Evolutionary conservation across 2,329 filamentous ascomycete genomes (phyloP).

Genomic region (Colletotrichum euphorbiae): DNA sequence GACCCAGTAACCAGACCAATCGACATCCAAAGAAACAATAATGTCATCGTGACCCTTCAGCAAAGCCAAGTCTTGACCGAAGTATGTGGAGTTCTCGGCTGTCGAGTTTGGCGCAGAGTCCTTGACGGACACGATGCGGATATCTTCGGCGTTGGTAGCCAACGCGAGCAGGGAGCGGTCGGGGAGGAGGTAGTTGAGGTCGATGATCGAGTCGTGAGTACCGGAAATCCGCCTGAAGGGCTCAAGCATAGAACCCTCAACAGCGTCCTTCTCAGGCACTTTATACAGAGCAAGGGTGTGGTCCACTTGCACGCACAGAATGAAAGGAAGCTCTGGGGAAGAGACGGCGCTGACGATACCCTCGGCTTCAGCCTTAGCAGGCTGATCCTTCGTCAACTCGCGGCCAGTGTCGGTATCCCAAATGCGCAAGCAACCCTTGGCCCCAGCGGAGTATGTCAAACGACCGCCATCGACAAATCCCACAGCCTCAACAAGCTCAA

Average conservation of each 20-base stretch:
- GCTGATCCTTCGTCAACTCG: conserved; percentile 83
- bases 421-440: conserved; percentile 83
- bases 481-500: conserved; percentile 86
- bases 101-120: conserved; percentile 51
- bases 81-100: conserved; percentile 64
- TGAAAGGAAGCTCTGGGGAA: conserved; percentile 71
- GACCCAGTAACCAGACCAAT: conserved; percentile 98
- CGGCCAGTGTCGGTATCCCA: conserved; percentile 84
- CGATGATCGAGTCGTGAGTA: conserved; percentile 97
- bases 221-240: conserved; percentile 87
- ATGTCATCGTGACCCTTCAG: conserved; percentile 95
- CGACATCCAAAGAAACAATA: conserved; percentile 91
- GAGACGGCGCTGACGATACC: conserved; percentile 80
- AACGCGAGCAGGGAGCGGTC: conserved; percentile 86
- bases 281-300: conserved; percentile 85
- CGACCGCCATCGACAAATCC: conserved; percentile 80
- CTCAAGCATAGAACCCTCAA: conserved; percentile 47
- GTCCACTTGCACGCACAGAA: conserved; percentile 88
- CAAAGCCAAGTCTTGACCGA: conserved; percentile 88
- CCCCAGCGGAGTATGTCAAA: conserved; percentile 85
- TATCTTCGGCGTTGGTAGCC: conserved; percentile 94
- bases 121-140: conserved; percentile 83
- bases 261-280: conserved; percentile 54
- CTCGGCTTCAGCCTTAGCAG: conserved; percentile 68
- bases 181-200: conserved; percentile 85